phyloP scores from a whole-genome alignment of 1,139 yeast species.

The Geotrichum macrosporum region DNA sequence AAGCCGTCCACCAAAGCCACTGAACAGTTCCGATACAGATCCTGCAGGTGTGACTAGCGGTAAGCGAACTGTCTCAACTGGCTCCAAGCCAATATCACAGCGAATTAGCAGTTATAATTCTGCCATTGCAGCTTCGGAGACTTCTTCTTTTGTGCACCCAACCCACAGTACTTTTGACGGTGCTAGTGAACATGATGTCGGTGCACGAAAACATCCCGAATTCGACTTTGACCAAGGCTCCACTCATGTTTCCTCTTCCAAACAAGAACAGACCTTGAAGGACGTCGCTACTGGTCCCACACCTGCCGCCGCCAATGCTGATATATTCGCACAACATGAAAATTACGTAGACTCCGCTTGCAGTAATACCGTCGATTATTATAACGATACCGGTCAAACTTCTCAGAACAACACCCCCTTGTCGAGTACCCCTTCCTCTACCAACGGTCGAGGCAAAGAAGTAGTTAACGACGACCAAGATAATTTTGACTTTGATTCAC shows the following conservation, averaged over 20 bases:
- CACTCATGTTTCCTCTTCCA: no score
- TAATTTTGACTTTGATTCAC: neutral
- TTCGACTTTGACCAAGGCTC: conserved; percentile 4
- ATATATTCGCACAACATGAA: conserved; percentile 8
- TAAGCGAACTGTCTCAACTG: neutral
- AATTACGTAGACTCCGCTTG: neutral
- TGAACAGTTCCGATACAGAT: no score
- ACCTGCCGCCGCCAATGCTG: conserved; percentile 7
- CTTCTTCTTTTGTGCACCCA: no score
- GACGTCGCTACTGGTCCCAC: neutral
- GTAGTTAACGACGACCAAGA: no score
- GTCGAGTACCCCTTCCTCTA: conserved; percentile 9
- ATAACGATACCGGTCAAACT: neutral
- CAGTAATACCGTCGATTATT: neutral
- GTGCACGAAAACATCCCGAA: neutral
- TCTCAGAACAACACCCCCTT: conserved; percentile 12
- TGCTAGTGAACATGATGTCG: neutral
- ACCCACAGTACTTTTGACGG: no score
- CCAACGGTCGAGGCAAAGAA: no score
- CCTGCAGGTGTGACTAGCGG: no score
- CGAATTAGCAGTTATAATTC: conserved; percentile 6
- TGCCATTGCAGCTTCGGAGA: neutral
- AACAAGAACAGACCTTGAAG: neutral
- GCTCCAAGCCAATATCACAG: neutral
- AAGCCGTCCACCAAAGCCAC: no score